phyloP scores from a whole-genome alignment of 2,329 filamentous ascomycete genomes.

The Sporothrix dimorphospora region DNA sequence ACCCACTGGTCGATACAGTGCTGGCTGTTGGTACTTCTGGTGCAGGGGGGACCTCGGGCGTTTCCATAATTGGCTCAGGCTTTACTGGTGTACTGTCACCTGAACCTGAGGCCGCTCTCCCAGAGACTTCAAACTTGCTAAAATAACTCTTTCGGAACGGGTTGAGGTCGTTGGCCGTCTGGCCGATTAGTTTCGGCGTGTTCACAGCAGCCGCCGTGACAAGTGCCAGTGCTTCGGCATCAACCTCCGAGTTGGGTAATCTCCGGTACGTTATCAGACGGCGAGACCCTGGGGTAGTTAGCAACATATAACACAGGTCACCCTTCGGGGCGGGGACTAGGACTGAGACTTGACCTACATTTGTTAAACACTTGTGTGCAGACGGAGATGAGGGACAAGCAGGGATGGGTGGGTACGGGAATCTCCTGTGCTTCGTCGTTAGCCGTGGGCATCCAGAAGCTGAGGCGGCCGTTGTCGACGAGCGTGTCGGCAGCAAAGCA shows the following conservation, averaged over 20 bases:
- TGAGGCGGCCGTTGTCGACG: slow-evolving; percentile 76
- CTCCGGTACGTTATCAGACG: slow-evolving; percentile 85
- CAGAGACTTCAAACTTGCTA: slow-evolving; percentile 51
- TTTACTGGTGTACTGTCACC: background rate
- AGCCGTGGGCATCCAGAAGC: slow-evolving; percentile 97
- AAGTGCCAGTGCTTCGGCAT: slow-evolving; percentile 45
- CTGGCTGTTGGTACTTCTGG: background rate
- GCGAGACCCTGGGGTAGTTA: slow-evolving; percentile 68
- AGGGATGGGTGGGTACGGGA: slow-evolving; percentile 74
- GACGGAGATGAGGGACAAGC: slow-evolving; percentile 71
- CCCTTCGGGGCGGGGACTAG: background rate
- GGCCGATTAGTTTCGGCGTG: slow-evolving; percentile 45
- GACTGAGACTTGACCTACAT: slow-evolving; percentile 54
- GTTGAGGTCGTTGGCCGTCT: slow-evolving; percentile 62
- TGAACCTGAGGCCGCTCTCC: background rate
- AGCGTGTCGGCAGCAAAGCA: slow-evolving; percentile 77
- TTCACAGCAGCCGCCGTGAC: slow-evolving; percentile 38
- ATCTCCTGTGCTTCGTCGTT: slow-evolving; percentile 79
- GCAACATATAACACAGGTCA: background rate
- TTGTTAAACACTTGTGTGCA: slow-evolving; percentile 89
- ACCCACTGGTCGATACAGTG: background rate
- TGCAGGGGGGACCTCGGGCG: background rate
- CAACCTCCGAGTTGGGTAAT: slow-evolving; percentile 62
- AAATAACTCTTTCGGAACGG: slow-evolving; percentile 64
- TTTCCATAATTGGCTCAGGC: slow-evolving; percentile 3